Percentiles rank a stretch among this genome's conserved stretches.
Evolutionary conservation across 192 early-diverging fungal species (phyloP).

Genomic region (Coemansia sp.): DNA sequence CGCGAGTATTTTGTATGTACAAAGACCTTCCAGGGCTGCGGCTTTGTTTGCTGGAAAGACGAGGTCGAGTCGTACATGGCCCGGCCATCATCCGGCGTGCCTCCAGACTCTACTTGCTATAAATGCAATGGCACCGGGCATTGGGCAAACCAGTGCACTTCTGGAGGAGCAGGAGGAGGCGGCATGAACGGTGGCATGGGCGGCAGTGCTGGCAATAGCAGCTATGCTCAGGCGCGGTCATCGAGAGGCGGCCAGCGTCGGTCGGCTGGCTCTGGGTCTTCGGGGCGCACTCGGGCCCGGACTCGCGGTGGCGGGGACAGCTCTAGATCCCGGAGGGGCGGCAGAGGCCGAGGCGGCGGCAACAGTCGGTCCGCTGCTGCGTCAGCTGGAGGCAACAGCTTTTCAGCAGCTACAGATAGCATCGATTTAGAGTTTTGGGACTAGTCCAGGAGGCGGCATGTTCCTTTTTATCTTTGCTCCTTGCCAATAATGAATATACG

Average conservation of each 20-base stretch:
- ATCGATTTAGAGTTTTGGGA: background rate
- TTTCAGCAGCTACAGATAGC: background rate
- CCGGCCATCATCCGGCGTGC: background rate
- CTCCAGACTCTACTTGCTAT: constrained; percentile 25
- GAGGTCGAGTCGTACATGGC: constrained; percentile 24
- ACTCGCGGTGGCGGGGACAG: background rate
- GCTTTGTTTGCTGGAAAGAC: constrained; percentile 42
- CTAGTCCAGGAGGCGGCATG: too few relatives aligned
- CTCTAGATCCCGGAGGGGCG: background rate
- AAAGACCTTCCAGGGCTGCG: constrained; percentile 38
- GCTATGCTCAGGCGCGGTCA: constrained; percentile 4
- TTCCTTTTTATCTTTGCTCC: too few relatives aligned
- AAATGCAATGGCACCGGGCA: constrained; percentile 40
- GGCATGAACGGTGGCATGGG: too few relatives aligned
- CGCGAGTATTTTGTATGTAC: constrained; percentile 55
- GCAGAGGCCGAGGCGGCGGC: background rate
- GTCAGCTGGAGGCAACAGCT: background rate
- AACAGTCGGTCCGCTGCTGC: background rate
- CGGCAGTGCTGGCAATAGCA: background rate
- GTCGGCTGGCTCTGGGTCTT: background rate
- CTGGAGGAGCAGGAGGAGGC: background rate
- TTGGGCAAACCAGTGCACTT: constrained; percentile 43
- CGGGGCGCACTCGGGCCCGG: background rate
- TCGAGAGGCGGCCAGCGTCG: background rate
- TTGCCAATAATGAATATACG: too few relatives aligned